Conservation (phyloP, 495 filamentous ascomycete genomes). For the Sordaria brevicollis region DNA sequence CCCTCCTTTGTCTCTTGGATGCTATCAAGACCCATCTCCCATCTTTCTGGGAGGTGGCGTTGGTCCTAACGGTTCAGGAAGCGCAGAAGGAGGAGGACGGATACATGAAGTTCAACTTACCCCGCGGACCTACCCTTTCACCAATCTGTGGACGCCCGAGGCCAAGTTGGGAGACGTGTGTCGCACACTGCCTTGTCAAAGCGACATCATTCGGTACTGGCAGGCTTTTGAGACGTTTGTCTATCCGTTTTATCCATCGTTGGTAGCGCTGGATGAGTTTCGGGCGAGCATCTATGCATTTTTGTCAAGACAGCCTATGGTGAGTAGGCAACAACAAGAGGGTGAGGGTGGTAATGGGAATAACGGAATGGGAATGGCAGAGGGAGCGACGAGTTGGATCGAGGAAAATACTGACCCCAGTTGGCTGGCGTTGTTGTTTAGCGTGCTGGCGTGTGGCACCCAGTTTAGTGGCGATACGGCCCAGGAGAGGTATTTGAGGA, state of each 20-base stretch:
- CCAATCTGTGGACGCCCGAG: not conserved
- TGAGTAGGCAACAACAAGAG: not conserved
- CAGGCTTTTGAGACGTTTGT: slow-evolving; percentile 1
- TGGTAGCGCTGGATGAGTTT: not conserved
- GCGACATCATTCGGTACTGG: not conserved
- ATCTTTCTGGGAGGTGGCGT: not conserved
- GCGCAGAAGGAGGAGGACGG: not conserved
- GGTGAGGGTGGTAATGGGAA: not conserved
- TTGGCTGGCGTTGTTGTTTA: not conserved
- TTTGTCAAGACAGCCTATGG: not conserved
- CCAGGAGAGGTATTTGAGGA: not conserved
- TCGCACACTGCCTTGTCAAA: not conserved
- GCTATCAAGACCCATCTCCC: not conserved
- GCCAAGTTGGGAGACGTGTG: not conserved
- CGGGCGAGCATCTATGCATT: not conserved
- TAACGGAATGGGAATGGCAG: no score
- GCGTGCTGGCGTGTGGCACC: not conserved
- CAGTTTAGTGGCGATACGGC: not conserved
- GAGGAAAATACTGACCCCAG: not conserved
- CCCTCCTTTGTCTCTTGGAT: not conserved
- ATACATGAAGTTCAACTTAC: not conserved
- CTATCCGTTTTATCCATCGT: not conserved
- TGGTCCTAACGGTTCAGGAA: not conserved
- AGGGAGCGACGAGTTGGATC: not conserved
- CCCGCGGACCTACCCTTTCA: not conserved